Conservation (phyloP, 257 asterid species). For the Petunia secreta region DNA sequence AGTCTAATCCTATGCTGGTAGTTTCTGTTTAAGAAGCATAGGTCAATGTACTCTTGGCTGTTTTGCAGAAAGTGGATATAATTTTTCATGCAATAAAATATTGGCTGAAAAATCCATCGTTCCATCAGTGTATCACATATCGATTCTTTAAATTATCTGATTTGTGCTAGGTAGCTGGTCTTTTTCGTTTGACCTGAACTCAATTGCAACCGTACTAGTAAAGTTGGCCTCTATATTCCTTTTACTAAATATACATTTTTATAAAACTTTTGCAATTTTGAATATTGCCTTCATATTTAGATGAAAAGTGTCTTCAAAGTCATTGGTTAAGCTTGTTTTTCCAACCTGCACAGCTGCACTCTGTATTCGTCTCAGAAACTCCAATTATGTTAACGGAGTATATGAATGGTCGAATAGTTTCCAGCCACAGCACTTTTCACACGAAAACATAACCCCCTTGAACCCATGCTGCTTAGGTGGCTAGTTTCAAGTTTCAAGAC, state of each 20-base stretch:
- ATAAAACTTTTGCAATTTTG: no score
- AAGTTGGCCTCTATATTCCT: conserved; percentile 16
- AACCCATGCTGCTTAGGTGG: not conserved
- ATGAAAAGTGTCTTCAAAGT: not conserved
- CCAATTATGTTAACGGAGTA: not conserved
- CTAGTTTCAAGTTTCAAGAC: conserved; percentile 18
- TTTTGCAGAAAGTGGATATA: not conserved
- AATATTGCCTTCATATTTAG: not conserved
- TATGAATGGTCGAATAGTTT: conserved; percentile 10
- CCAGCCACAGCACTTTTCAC: not conserved
- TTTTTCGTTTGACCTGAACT: not conserved
- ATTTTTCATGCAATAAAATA: not conserved
- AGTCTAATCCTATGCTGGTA: not conserved
- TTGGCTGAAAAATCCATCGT: not conserved
- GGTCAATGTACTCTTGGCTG: not conserved
- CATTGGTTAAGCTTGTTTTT: not conserved
- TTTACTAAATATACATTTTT: not conserved
- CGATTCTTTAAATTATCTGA: not conserved
- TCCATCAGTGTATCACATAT: conserved; percentile 16
- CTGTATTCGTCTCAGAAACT: conserved; percentile 7
- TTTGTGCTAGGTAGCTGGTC: not conserved
- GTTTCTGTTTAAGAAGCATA: not conserved
- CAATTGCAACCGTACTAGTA: not conserved
- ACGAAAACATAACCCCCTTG: not conserved
- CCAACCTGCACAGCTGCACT: conserved; percentile 5